Base-by-base conservation (phyloP, 1,139 yeast genomes). In the Candida buenavistaensis region DNA sequence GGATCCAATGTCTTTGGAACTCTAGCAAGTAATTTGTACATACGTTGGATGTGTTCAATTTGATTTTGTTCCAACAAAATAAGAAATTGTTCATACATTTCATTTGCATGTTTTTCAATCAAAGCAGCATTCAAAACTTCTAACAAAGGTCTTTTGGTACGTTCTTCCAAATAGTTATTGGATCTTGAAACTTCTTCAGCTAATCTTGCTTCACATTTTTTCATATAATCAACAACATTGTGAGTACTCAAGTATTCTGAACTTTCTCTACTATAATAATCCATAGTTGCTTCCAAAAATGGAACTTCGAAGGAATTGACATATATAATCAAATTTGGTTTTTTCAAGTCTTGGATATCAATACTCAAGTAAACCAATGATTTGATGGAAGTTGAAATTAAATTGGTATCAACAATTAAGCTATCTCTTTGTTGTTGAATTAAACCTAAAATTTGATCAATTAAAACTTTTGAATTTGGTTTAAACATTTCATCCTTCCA, bases 151-250 rank as follows among this genome's bases (percentile, higher is more conserved):
- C 80, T 78, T 54, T 85, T 86, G 12, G 96, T 85, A 54, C 86
- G 90, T 37, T 88, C 95, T 58, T 90, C 96, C 57, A 89, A 71
- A 53, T 85, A 85, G 55, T 82, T 75, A 42, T 81, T 82, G 41
- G 92, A 80, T 33, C 95, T 73, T 32, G 81, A 75, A 39, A 82
- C 78, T 61, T 92, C 98, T 56, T 89, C 96, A 25, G 78, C 76
- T 32, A 92, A 77, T 44, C 97, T 73, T 30, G 77, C 72, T 51
- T 86, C 90, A 33, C 96, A 95, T 57, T 84, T 87, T 46, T 78
- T 80, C 78, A 92, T 82, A 62, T 92, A 92, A 54, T 88, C 96
- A 25, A 90, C 92, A 33, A 90, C 95, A 48, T 89, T 84, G 57
- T 88, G 85, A 26, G 78, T 75, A 4, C 75, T 62, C 45, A 92